Conservation (phyloP, 31 red algal species). For the Pterothamnion heteromorphum region DNA sequence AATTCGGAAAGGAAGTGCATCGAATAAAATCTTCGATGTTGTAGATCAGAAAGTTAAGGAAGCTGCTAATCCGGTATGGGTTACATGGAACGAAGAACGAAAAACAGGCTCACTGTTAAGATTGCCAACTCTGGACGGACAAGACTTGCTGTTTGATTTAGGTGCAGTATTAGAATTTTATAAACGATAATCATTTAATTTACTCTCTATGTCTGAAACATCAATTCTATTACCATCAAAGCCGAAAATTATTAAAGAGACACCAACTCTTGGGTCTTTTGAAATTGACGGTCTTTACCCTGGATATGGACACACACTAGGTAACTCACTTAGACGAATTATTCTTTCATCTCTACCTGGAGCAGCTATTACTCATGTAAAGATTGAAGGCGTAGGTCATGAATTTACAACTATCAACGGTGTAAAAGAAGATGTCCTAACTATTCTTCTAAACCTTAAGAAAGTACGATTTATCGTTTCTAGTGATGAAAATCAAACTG, state of each 20-base stretch:
- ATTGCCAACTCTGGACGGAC: too few relatives aligned
- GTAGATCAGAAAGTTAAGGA: not conserved
- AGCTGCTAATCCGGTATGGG: not conserved
- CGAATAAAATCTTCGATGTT: not conserved
- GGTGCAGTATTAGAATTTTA: too few relatives aligned
- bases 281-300: slow-evolving; percentile 4
- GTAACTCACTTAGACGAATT: not conserved
- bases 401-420: not conserved
- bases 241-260: not conserved
- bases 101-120: too few relatives aligned
- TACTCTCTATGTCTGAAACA: too few relatives aligned
- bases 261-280: not conserved
- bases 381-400: not conserved
- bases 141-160: too few relatives aligned
- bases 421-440: not conserved
- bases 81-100: too few relatives aligned
- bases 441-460: not conserved
- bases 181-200: too few relatives aligned
- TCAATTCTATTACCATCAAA: not conserved
- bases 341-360: not conserved
- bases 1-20: not conserved
- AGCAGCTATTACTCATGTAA: not conserved
- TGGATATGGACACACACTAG: not conserved
- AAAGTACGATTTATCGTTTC: not conserved
- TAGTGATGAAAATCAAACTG: not conserved